A percentile compares a stretch with the other conserved stretches of the same genome.
Conservation (phyloP, 805 yeast genomes). For the Candida nitratophila region DNA sequence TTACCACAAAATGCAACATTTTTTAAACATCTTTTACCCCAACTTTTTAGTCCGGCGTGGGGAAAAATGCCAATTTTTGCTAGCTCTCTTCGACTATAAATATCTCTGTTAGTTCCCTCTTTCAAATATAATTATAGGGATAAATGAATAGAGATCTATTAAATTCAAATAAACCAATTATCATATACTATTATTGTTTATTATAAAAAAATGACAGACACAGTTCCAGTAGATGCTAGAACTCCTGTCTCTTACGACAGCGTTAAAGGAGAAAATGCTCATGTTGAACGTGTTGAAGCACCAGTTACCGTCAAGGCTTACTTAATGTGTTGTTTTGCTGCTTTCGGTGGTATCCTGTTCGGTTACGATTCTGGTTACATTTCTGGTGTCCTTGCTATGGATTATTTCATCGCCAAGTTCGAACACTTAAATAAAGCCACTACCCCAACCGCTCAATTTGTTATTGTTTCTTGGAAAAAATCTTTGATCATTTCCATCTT, state of each 20-base stretch:
- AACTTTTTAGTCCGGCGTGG: too few relatives aligned
- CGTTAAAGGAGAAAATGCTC: constrained; percentile 9
- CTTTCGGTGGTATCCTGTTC: constrained; percentile 60
- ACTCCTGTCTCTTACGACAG: background rate
- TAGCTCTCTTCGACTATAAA: too few relatives aligned
- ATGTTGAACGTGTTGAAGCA: constrained; percentile 25
- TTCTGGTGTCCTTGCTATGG: constrained; percentile 61
- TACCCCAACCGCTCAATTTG: constrained; percentile 11
- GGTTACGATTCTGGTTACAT: constrained; percentile 69
- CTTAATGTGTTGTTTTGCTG: constrained; percentile 47
- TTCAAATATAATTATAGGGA: too few relatives aligned
- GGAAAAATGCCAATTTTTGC: too few relatives aligned
- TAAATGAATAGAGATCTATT: too few relatives aligned
- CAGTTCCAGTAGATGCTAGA: background rate
- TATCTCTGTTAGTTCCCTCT: too few relatives aligned
- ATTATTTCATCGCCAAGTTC: constrained; percentile 29
- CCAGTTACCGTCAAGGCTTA: constrained; percentile 30
- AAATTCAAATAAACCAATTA: too few relatives aligned
- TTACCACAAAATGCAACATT: too few relatives aligned
- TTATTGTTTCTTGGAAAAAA: constrained; percentile 23
- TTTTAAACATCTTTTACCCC: too few relatives aligned
- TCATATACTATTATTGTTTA: too few relatives aligned
- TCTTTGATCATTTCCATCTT: constrained; percentile 63
- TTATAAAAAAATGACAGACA: too few relatives aligned
- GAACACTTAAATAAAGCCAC: constrained; percentile 15